Conservation (phyloP, 108 stramenopile genomes). For the Epithemia pelagica region DNA sequence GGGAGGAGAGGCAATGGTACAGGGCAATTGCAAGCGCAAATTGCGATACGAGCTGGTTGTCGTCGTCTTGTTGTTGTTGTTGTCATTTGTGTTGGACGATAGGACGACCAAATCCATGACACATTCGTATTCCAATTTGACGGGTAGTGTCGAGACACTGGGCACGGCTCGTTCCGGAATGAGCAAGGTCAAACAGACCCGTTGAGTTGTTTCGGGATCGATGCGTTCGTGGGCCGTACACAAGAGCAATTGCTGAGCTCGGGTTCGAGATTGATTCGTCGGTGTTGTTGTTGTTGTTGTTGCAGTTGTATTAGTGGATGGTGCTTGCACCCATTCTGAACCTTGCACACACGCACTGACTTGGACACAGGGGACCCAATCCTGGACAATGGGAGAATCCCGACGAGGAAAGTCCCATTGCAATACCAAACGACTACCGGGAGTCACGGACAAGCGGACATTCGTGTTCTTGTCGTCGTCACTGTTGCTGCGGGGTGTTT, state of each 20-base stretch:
- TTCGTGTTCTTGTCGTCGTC: background rate
- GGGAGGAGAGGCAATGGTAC: conserved; percentile 13
- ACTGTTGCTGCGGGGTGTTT: conserved; percentile 1
- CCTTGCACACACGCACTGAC: conserved; percentile 44
- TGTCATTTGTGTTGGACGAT: background rate
- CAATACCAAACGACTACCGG: conserved; percentile 32
- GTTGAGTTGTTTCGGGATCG: conserved; percentile 39
- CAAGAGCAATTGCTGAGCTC: conserved; percentile 35
- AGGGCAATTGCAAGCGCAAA: conserved; percentile 36
- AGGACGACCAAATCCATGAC: conserved; percentile 38
- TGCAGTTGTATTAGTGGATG: too few relatives aligned
- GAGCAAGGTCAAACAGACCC: conserved; percentile 24
- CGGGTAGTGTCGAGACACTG: conserved; percentile 36
- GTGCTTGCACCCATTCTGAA: conserved; percentile 48
- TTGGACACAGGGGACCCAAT: conserved; percentile 42
- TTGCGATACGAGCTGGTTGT: conserved; percentile 23
- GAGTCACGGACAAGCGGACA: conserved; percentile 7
- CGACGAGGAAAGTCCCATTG: conserved; percentile 39
- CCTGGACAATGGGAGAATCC: background rate
- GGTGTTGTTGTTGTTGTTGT: too few relatives aligned
- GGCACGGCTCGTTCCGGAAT: conserved; percentile 31
- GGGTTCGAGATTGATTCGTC: too few relatives aligned
- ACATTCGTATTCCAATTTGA: conserved; percentile 28
- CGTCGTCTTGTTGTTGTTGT: background rate
- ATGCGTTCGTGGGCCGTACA: conserved; percentile 45